Evolutionary conservation across 2,329 filamentous ascomycete genomes (phyloP), one percentile per base, ranked within the genome.

Genomic region (Rugonectria rugulosa): DNA sequence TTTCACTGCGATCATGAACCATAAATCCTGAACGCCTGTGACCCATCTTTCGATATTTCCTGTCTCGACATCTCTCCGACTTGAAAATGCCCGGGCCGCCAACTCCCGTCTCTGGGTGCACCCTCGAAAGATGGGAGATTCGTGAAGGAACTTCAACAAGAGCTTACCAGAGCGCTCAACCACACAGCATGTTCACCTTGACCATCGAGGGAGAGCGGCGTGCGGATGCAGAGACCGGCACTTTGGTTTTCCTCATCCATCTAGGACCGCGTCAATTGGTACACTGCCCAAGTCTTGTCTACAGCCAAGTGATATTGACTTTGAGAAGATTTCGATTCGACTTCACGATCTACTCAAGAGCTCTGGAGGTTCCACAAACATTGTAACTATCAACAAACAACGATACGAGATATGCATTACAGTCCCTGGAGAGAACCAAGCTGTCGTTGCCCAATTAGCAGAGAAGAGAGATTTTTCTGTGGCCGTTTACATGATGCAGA

Each of bases 401-500:
- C 44, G 54, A 3, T 51, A 57, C 5, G 47, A 61, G 31, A 48
- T 76, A 6, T 61, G 59, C 19, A 48, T 76, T 14, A 57, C 51
- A 7, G 56, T 72, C 5, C 62, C 65, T 4, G 51, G 60, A 5
- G 66, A 67, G n/a, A 43, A 53, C 2, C 68, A 70, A 26, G 61
- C 60, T 5, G 45, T 74, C 10, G 36, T 64, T 5, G 62, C 59
- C 9, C 61, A 65, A 17, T 74, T 76, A 36, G 62, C 67, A 8
- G 62, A 71, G 8, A 57, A 45, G 5, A 64, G 72, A 47, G 72
- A 76, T 42, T 74, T 75, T 29, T 65, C 56, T 20, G 48, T 75
- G 14, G 56, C 69, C 2, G 61, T 70, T 5, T 73, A 64, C 40
- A 64, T 73, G 45, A 62, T 76, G 1, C 62, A 69, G 27, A 72